These are phyloP conservation scores for Erigeron philadelphicus DNA, from an alignment of 140 eudicot species.

Conservation along the genomic window DNA sequence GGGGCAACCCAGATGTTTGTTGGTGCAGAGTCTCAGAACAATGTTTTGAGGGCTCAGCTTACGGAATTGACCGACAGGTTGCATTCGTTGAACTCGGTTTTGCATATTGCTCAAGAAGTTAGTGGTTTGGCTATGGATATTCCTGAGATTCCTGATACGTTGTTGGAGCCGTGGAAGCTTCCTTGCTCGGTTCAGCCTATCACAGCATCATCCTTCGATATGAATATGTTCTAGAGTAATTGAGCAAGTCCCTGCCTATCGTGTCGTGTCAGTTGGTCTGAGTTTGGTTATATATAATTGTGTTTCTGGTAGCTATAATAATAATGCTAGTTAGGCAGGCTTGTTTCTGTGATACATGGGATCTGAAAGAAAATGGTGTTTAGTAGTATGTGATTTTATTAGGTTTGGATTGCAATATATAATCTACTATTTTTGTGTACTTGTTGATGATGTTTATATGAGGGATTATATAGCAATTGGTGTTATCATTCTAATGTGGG, in stretches of 20 bases:
- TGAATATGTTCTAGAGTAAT: conserved; percentile 45
- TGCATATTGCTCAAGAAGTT: conserved; percentile 57
- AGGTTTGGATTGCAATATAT: background rate
- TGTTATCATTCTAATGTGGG: background rate
- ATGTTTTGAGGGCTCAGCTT: conserved; percentile 69
- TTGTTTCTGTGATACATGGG: conserved; percentile 1
- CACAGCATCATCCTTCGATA: conserved; percentile 35
- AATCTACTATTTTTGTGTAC: background rate
- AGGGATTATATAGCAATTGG: background rate
- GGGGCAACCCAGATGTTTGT: conserved; percentile 33
- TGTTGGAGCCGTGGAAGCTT: conserved; percentile 84
- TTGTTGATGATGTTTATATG: background rate
- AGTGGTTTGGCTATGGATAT: conserved; percentile 58
- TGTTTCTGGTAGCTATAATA: background rate
- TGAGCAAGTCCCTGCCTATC: background rate
- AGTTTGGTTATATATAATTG: background rate
- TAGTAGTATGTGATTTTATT: background rate
- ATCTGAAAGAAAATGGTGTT: background rate
- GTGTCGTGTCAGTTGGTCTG: background rate
- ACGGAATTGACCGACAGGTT: conserved; percentile 63
- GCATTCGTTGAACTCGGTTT: conserved; percentile 51
- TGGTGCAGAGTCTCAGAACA: conserved; percentile 49
- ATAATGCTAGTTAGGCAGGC: background rate
- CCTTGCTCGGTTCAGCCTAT: conserved; percentile 56
- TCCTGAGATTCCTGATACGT: conserved; percentile 53